These are phyloP conservation scores for Phoma herbarum DNA, from an alignment of 2,329 filamentous ascomycete species.

Conservation along the genomic window DNA sequence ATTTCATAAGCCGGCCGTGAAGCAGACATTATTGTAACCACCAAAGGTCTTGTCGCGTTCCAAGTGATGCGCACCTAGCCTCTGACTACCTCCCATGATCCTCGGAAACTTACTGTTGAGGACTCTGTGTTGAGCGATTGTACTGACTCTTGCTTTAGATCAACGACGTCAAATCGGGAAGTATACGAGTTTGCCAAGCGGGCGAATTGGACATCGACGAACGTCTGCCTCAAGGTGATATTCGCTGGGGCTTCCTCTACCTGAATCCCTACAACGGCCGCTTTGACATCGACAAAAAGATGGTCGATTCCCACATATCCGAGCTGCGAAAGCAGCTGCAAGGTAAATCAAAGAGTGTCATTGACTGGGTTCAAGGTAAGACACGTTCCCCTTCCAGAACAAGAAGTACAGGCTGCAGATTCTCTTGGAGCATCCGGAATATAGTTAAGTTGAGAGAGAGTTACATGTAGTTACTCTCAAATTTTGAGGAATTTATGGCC, in stretches of 20 bases:
- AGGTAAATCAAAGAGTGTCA: slow-evolving; percentile 43
- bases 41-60: neutral
- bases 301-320: slow-evolving; percentile 44
- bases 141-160: slow-evolving; percentile 36
- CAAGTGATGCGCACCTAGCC: neutral
- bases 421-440: neutral
- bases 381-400: neutral
- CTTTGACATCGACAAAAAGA: slow-evolving; percentile 46
- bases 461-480: neutral
- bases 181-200: slow-evolving; percentile 45
- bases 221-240: slow-evolving; percentile 39
- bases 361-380: slow-evolving; percentile 44
- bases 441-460: neutral
- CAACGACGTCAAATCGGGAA: slow-evolving; percentile 55
- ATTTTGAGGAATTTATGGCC: neutral
- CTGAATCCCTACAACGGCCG: slow-evolving; percentile 37
- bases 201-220: slow-evolving; percentile 27
- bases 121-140: neutral
- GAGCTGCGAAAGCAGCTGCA: slow-evolving; percentile 43
- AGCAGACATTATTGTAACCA: neutral
- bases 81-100: neutral
- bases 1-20: neutral
- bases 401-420: neutral
- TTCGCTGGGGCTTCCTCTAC: slow-evolving; percentile 47
- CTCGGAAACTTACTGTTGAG: neutral